Percentiles rank a stretch among this genome's conserved stretches.
Evolutionary conservation across 164 flowering plant genomes (phyloP).

Genomic region (Vitis riparia): DNA sequence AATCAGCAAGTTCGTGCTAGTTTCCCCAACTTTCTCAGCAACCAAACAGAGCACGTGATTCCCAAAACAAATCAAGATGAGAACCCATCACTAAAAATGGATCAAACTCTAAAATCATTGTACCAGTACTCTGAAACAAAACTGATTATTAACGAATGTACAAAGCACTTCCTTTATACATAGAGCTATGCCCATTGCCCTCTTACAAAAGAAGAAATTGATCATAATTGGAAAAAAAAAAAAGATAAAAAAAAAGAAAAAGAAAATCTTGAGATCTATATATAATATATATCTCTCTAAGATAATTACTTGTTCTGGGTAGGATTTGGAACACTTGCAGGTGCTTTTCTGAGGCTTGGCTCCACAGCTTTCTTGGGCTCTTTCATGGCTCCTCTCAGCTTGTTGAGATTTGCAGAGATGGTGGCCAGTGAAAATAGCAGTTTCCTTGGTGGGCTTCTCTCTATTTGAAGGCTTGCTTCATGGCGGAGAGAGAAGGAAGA

Average conservation of each 20-base stretch:
- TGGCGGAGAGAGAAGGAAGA: conserved; percentile 17
- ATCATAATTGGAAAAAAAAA: background rate
- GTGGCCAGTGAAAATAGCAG: conserved; percentile 15
- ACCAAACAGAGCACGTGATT: no score
- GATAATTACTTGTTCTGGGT: conserved; percentile 43
- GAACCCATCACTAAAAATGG: no score
- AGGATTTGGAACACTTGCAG: conserved; percentile 53
- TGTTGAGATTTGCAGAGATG: conserved; percentile 16
- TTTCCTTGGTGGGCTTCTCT: conserved; percentile 26
- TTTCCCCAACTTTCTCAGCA: no score
- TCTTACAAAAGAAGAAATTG: background rate
- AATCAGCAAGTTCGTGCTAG: background rate
- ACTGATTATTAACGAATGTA: no score
- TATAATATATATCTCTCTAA: background rate
- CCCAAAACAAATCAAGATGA: no score
- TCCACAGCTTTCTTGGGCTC: conserved; percentile 62
- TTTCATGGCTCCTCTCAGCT: conserved; percentile 16
- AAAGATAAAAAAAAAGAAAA: background rate
- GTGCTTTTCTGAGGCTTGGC: conserved; percentile 47
- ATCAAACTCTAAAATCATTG: no score
- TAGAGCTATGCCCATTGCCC: background rate
- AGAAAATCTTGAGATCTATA: background rate
- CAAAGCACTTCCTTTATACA: background rate
- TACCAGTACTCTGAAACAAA: no score
- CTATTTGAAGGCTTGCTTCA: background rate